phyloP scores from a whole-genome alignment of 495 filamentous ascomycete genomes.

The Hypoxylon rickii region DNA sequence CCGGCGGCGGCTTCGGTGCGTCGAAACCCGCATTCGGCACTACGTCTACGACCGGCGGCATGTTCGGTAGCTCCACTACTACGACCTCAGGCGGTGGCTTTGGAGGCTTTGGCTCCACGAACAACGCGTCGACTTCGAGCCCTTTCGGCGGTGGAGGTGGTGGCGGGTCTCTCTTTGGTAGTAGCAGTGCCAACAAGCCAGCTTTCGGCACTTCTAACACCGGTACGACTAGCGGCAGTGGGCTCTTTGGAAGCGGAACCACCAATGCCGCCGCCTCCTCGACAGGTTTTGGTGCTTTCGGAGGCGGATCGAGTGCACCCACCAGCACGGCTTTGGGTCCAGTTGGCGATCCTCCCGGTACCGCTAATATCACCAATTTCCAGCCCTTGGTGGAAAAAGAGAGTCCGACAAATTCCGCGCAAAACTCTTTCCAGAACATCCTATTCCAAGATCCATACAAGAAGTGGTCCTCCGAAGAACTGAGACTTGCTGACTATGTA shows the following conservation, averaged over 20 bases:
- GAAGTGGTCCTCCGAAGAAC: slow-evolving; percentile 88
- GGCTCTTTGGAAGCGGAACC: slow-evolving; percentile 52
- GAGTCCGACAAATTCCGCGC: slow-evolving; percentile 48
- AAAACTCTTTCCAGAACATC: slow-evolving; percentile 84
- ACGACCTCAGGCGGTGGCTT: slow-evolving; percentile 36
- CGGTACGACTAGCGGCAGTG: slow-evolving; percentile 48
- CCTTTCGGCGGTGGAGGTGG: slow-evolving; percentile 48
- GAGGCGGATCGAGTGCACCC: slow-evolving; percentile 42
- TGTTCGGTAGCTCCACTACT: slow-evolving; percentile 40
- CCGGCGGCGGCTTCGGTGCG: slow-evolving; percentile 55
- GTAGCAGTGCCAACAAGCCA: slow-evolving; percentile 37
- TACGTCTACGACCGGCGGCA: slow-evolving; percentile 31
- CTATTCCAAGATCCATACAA: slow-evolving; percentile 83
- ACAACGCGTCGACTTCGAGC: slow-evolving; percentile 47
- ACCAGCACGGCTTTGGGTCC: slow-evolving; percentile 57
- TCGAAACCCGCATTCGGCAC: slow-evolving; percentile 41
- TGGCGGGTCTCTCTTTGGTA: slow-evolving; percentile 44
- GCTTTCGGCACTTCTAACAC: slow-evolving; percentile 52
- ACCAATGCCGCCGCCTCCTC: slow-evolving; percentile 36
- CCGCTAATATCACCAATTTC: slow-evolving; percentile 72
- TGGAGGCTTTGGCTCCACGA: slow-evolving; percentile 58
- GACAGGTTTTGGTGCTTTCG: slow-evolving; percentile 51
- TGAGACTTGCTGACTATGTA: slow-evolving; percentile 86
- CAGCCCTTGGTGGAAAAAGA: slow-evolving; percentile 83
- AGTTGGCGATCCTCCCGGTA: slow-evolving; percentile 65